These are phyloP conservation scores for Terana coerulea DNA, from an alignment of 768 basidiomycete species.

Conservation along the genomic window DNA sequence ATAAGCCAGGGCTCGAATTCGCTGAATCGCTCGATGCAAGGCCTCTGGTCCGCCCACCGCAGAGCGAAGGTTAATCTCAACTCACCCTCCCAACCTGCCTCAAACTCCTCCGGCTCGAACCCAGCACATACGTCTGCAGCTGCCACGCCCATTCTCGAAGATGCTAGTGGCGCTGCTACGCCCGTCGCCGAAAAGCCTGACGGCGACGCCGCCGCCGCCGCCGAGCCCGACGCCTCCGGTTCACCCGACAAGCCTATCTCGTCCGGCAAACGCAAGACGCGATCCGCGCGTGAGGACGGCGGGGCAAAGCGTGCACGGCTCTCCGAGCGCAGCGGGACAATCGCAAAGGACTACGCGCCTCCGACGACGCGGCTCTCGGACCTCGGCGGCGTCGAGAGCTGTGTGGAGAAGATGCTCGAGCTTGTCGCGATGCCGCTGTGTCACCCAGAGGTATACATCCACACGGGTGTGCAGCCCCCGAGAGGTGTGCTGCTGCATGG, in stretches of 20 bases:
- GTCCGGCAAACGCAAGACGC: conserved; percentile 59
- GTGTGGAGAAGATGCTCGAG: conserved; percentile 90
- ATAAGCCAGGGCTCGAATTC: conserved; percentile 69
- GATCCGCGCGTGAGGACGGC: conserved; percentile 41
- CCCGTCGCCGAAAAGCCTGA: not conserved
- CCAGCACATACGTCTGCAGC: no score
- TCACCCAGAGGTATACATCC: conserved; percentile 93
- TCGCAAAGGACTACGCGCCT: conserved; percentile 64
- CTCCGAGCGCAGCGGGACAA: conserved; percentile 29
- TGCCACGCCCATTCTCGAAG: not conserved
- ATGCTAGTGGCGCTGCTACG: not conserved
- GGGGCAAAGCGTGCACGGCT: conserved; percentile 57
- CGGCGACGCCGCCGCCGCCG: not conserved
- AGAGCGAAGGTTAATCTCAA: conserved; percentile 70
- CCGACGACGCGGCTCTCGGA: conserved; percentile 77
- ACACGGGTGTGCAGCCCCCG: conserved; percentile 90
- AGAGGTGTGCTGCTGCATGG: conserved; percentile 92
- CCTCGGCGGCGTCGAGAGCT: conserved; percentile 82
- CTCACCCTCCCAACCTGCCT: conserved; percentile 17
- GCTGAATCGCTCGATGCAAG: conserved; percentile 77
- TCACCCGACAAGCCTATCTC: conserved; percentile 17
- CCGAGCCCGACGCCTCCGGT: conserved; percentile 6
- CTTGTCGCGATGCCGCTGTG: conserved; percentile 94
- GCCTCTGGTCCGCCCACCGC: conserved; percentile 68
- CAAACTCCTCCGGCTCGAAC: conserved; percentile 24